Base-by-base conservation (phyloP, 768 basidiomycete species). In the Phallus indusiatus region DNA sequence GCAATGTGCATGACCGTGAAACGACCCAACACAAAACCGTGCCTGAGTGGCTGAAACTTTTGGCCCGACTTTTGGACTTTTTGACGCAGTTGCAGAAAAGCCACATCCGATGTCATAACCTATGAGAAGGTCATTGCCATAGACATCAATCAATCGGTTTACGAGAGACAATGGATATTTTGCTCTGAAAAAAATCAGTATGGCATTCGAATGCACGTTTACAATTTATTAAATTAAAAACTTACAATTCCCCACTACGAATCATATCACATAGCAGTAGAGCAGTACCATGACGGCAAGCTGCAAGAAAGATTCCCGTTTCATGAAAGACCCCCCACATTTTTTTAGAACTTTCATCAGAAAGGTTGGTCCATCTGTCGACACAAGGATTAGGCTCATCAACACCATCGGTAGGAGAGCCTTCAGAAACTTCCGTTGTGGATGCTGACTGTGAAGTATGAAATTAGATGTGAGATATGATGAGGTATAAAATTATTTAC, bases 251-350 rank as follows among this genome's bases (percentile, higher is more conserved):
- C 1, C 74, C 72, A 56, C 70, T 72, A 8, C 48, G 33, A 7
- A 73, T 53, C 71, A 75, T 73, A 55, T 76, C 74, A 0, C 60
- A 60, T 0, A 73, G 34, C 54, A 65, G 65, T 1, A 71, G 56
- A 1, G 70, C 56, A 0, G 72, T 64, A 2, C 72, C 69, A 67
- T 75, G 73, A 2, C 65, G 64, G 59, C 75, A 76, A 12, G 67
- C 66, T 57, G 61, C 55, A 0, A 71, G 67, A 60, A 78, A 78
- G 11, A 75, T 64, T 0, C 76, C 74, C 0, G 71, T 68, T 65
- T 76, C 71, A 0, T 70, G 61, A 53, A 73, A 78, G 9, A 74
- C 63, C 3, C 59, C 64, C 72, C 69, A 74, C 67, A 70, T 71
- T 22, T 62, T 65, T 59, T 72, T 74, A 35, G 64, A 60, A 1